A percentile compares a stretch with the other conserved stretches of the same genome.
Conservation (phyloP, 2,329 filamentous ascomycete genomes). For the Colletotrichum gloeosporioides region DNA sequence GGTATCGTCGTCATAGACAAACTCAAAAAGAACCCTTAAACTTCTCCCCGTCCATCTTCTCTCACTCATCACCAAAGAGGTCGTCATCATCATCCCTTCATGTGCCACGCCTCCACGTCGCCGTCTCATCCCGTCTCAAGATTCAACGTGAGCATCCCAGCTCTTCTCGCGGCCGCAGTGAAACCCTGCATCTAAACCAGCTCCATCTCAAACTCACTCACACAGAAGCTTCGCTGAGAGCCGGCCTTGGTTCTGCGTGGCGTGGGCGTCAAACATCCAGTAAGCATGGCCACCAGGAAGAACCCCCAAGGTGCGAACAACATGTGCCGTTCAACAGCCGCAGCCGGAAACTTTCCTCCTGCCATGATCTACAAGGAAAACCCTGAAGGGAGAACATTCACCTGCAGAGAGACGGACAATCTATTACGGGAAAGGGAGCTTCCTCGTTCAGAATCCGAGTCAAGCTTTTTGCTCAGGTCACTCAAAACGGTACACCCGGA, state of each 20-base stretch:
- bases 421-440: neutral
- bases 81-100: neutral
- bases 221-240: neutral
- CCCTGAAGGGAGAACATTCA: neutral
- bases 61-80: neutral
- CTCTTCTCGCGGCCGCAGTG: neutral
- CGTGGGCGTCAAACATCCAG: neutral
- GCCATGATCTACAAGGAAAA: neutral
- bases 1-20: neutral
- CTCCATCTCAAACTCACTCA: neutral
- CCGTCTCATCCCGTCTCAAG: neutral
- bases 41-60: neutral
- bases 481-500: neutral
- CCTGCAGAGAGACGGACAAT: neutral
- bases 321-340: neutral
- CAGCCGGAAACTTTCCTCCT: neutral
- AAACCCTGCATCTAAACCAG: neutral
- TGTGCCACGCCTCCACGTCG: neutral
- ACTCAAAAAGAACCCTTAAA: neutral
- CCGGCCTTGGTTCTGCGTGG: neutral
- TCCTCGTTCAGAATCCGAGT: neutral
- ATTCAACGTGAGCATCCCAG: neutral
- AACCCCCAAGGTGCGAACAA: neutral
- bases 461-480: neutral
- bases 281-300: neutral